Evolutionary conservation across 495 filamentous ascomycete genomes (phyloP).

Genomic region (Zalerion maritima): DNA sequence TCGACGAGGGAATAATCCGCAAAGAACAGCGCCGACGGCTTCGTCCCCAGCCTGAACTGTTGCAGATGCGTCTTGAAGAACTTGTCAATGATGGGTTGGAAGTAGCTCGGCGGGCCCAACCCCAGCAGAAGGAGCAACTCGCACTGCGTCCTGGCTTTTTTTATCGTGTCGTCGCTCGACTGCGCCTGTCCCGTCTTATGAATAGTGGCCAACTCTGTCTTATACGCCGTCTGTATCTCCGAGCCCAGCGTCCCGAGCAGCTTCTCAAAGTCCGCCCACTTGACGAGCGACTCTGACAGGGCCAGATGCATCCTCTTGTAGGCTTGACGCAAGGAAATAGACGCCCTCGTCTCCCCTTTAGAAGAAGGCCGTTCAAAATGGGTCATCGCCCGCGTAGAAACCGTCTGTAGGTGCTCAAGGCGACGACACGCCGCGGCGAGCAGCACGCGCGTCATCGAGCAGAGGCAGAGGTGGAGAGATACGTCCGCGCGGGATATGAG

Average conservation of each 20-base stretch:
- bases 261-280: conserved; percentile 33
- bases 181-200: conserved; percentile 13
- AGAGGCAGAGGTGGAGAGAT: conserved; percentile 53
- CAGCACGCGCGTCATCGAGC: conserved; percentile 58
- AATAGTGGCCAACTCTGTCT: conserved; percentile 17
- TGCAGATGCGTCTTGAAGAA: conserved; percentile 29
- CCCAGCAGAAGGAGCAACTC: conserved; percentile 36
- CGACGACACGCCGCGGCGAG: conserved; percentile 52
- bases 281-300: conserved; percentile 24
- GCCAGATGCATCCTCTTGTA: conserved; percentile 32
- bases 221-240: conserved; percentile 33
- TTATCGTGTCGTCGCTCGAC: conserved; percentile 22
- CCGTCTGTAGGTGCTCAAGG: conserved; percentile 32
- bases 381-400: conserved; percentile 19
- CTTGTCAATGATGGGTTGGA: conserved; percentile 30
- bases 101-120: conserved; percentile 27
- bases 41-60: conserved; percentile 23
- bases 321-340: conserved; percentile 24
- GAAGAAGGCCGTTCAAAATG: too few relatives aligned
- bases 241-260: conserved; percentile 26
- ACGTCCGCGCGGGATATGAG: conserved; percentile 33
- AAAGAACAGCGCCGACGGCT: conserved; percentile 35
- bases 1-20: conserved; percentile 34
- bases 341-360: too few relatives aligned
- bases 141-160: conserved; percentile 18